A percentile compares a stretch with the other conserved stretches of the same genome.
Evolutionary conservation across 1,284 basidiomycete genomes (phyloP).

Genomic region (Caloboletus inedulis): DNA sequence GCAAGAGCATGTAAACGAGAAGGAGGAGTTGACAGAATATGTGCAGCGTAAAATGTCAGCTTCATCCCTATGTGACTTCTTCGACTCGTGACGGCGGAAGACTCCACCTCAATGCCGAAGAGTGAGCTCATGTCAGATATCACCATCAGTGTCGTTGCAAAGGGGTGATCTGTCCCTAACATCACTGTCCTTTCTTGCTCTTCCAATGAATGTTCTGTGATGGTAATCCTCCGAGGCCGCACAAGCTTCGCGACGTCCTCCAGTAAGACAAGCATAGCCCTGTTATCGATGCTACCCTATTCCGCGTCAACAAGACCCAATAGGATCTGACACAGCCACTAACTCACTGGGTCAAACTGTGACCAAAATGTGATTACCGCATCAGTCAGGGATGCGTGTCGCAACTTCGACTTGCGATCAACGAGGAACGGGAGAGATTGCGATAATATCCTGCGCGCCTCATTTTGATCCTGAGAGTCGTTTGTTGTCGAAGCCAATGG

Average conservation of each 20-base stretch:
- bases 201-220: conserved; percentile 12
- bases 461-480: conserved; percentile 42
- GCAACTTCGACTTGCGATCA: conserved; percentile 50
- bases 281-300: conserved; percentile 46
- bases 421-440: conserved; percentile 59
- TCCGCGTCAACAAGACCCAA: conserved; percentile 6
- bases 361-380: conserved; percentile 63
- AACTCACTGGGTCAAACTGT: conserved; percentile 48
- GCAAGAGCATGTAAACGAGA: conserved; percentile 39
- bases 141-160: conserved; percentile 17
- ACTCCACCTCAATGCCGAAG: conserved; percentile 14
- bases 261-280: conserved; percentile 50
- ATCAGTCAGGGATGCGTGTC: conserved; percentile 47
- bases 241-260: conserved; percentile 51
- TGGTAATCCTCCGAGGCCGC: conserved; percentile 42
- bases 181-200: not conserved
- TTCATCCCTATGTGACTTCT: conserved; percentile 20
- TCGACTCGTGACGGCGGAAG: conserved; percentile 1
- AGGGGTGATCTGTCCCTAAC: conserved; percentile 20
- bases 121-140: conserved; percentile 28
- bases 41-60: conserved; percentile 43
- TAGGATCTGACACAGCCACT: not conserved
- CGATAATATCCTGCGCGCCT: conserved; percentile 47
- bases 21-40: conserved; percentile 35
- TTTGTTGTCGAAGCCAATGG: conserved; percentile 44